Conservation (phyloP, 805 yeast species). For the Ogataea angusta region DNA sequence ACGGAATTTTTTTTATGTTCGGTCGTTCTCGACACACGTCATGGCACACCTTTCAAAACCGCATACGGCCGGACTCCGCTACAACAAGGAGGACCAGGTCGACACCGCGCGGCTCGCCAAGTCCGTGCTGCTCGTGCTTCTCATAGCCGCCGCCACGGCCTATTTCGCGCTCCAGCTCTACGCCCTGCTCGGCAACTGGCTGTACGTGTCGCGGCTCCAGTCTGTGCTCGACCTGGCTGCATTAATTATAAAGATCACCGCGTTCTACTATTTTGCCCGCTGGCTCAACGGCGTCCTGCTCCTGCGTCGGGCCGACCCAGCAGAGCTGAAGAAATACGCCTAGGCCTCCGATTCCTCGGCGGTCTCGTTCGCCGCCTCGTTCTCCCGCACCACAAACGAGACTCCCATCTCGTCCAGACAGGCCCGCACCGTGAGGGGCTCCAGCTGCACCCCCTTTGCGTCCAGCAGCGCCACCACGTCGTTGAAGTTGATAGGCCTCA, state of each 20-base stretch:
- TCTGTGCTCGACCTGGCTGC: conserved; percentile 14
- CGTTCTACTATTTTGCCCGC: conserved; percentile 17
- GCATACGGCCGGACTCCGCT: conserved; percentile 7
- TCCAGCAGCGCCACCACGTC: conserved; percentile 16
- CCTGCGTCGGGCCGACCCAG: conserved; percentile 23
- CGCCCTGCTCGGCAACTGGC: conserved; percentile 10
- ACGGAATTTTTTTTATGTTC: neutral
- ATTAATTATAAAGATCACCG: conserved; percentile 16
- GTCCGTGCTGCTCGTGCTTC: conserved; percentile 17
- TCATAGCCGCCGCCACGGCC: conserved; percentile 8
- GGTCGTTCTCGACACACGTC: neutral
- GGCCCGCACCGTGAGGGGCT: conserved; percentile 19
- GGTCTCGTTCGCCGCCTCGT: neutral
- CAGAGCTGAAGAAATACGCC: conserved; percentile 28
- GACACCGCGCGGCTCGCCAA: conserved; percentile 17
- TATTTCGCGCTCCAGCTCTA: conserved; percentile 15
- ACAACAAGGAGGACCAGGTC: conserved; percentile 5
- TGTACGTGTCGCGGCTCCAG: conserved; percentile 6
- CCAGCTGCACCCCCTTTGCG: conserved; percentile 18
- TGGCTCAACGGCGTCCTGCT: conserved; percentile 23
- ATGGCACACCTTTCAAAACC: conserved; percentile 2
- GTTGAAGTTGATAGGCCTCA: conserved; percentile 26
- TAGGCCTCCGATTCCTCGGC: conserved; percentile 7
- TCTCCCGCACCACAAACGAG: conserved; percentile 21
- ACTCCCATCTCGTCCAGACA: conserved; percentile 31